A percentile compares a stretch with the other conserved stretches of the same genome.
Evolutionary conservation across 345 rosid species (phyloP).

Genomic region (Eucalyptus albens): DNA sequence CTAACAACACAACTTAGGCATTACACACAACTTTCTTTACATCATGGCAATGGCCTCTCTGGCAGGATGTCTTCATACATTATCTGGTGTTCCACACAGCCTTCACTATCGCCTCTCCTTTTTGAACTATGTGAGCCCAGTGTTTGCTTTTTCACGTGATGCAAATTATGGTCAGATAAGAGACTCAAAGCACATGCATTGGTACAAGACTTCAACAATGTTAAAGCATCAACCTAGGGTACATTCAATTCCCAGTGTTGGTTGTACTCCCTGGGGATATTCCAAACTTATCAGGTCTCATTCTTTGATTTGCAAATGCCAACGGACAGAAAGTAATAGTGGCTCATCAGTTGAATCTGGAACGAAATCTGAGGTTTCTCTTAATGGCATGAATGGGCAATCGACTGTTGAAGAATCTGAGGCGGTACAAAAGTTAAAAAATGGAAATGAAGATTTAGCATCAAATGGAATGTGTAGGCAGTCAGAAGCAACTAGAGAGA

Average conservation of each 20-base stretch:
- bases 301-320: slow-evolving; percentile 40
- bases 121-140: slow-evolving; percentile 1
- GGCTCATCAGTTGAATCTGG: slow-evolving; percentile 20
- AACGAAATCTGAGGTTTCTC: slow-evolving; percentile 5
- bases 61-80: slow-evolving; percentile 20
- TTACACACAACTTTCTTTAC: background rate
- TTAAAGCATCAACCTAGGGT: background rate
- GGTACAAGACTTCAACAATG: background rate
- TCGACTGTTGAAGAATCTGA: slow-evolving; percentile 8
- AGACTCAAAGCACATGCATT: background rate
- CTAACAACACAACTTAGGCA: background rate
- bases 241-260: background rate
- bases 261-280: background rate
- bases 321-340: slow-evolving; percentile 18
- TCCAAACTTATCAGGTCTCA: background rate
- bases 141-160: background rate
- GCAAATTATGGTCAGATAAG: background rate
- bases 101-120: background rate
- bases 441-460: slow-evolving; percentile 10
- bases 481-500: slow-evolving; percentile 1
- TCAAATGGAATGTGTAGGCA: slow-evolving; percentile 8
- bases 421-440: slow-evolving; percentile 9
- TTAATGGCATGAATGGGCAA: slow-evolving; percentile 12
- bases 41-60: slow-evolving; percentile 22
- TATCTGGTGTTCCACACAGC: slow-evolving; percentile 5